These are phyloP conservation scores for Prunella vulgaris DNA, from an alignment of 257 asterid species.

Conservation along the genomic window DNA sequence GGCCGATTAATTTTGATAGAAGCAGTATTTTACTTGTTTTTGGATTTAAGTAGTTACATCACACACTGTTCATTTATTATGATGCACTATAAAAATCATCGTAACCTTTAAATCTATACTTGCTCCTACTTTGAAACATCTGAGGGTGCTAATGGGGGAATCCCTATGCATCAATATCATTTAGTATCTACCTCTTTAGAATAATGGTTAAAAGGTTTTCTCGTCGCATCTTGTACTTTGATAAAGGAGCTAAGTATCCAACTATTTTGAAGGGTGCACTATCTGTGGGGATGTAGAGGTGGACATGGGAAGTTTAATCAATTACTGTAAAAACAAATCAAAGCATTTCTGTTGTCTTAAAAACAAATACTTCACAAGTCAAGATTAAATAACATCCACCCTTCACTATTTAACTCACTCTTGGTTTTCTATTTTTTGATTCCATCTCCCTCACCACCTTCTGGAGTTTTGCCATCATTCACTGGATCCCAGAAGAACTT, in stretches of 20 bases:
- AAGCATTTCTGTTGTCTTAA: neutral
- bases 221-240: neutral
- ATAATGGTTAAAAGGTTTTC: neutral
- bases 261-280: neutral
- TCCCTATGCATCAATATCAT: slow-evolving; percentile 1
- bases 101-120: neutral
- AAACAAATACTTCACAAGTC: too few relatives aligned
- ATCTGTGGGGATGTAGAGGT: neutral
- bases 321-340: neutral
- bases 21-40: neutral
- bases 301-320: neutral
- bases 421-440: too few relatives aligned
- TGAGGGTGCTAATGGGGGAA: neutral
- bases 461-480: too few relatives aligned
- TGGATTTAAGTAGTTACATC: neutral
- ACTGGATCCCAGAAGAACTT: too few relatives aligned
- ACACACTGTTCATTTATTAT: neutral
- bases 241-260: neutral
- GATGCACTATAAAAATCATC: neutral
- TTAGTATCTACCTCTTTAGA: neutral
- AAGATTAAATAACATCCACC: too few relatives aligned
- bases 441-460: too few relatives aligned
- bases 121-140: neutral
- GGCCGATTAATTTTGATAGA: neutral
- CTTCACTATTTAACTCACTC: too few relatives aligned